Percentiles rank a stretch among this genome's conserved stretches.
phyloP scores from a whole-genome alignment of 257 asterid genomes.

The Rhazya stricta region DNA sequence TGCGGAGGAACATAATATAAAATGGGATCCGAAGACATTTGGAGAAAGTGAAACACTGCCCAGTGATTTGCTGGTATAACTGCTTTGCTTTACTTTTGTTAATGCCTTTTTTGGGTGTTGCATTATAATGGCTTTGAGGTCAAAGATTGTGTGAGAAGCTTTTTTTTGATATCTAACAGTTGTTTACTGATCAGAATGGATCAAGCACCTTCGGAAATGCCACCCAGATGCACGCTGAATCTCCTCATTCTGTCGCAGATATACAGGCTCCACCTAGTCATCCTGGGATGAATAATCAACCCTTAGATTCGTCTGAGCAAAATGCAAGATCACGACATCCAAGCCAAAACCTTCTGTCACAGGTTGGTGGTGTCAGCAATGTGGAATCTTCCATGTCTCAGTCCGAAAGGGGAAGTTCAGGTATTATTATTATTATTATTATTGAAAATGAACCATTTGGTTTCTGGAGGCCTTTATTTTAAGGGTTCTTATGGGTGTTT shows the following conservation, averaged over 20 bases:
- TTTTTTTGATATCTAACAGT: conserved; percentile 8
- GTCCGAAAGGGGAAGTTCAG: conserved; percentile 42
- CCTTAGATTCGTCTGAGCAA: conserved; percentile 31
- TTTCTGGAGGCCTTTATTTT: neutral
- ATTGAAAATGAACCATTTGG: neutral
- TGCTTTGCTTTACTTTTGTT: conserved; percentile 20
- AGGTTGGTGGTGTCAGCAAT: conserved; percentile 29
- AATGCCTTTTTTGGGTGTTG: conserved; percentile 12
- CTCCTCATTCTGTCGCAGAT: conserved; percentile 32
- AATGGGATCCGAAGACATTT: conserved; percentile 68
- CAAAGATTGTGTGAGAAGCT: neutral
- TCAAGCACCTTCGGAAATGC: conserved; percentile 44
- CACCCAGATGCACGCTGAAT: conserved; percentile 32
- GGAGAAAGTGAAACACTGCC: conserved; percentile 41
- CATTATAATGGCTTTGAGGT: conserved; percentile 7
- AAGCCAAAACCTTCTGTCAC: conserved; percentile 27
- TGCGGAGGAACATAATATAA: conserved; percentile 74
- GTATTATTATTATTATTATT: conserved; percentile 33
- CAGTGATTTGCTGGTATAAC: conserved; percentile 56
- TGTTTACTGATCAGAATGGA: conserved; percentile 51
- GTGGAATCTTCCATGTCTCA: conserved; percentile 25
- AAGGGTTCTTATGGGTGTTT: neutral
- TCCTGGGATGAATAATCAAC: conserved; percentile 25
- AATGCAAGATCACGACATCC: conserved; percentile 34
- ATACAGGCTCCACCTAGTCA: conserved; percentile 35